Conservation (phyloP, 192 early-diverging fungal genomes). For the Backusella circina region DNA sequence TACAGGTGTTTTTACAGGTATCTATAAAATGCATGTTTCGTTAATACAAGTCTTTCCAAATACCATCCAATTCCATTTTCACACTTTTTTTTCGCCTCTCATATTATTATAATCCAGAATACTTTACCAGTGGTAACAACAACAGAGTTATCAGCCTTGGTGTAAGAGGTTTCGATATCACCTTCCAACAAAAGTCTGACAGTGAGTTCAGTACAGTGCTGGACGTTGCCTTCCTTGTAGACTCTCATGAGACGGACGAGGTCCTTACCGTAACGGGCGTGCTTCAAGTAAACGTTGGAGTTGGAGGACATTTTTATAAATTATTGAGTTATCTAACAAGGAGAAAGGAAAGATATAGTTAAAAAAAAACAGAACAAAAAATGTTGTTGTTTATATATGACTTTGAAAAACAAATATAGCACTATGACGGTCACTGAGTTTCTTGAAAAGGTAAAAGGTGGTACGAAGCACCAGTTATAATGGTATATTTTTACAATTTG, state of each 20-base stretch:
- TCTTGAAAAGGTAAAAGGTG: neutral
- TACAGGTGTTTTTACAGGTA: constrained; percentile 75
- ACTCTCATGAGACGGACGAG: constrained; percentile 71
- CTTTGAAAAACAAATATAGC: neutral
- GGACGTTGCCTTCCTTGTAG: constrained; percentile 54
- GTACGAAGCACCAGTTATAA: neutral
- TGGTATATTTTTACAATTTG: neutral
- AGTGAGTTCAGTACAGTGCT: constrained; percentile 69
- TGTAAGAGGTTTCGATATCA: constrained; percentile 59
- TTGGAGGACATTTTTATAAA: constrained; percentile 10
- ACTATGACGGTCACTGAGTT: neutral
- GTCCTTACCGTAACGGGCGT: constrained; percentile 73
- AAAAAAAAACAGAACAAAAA: neutral
- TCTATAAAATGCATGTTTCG: constrained; percentile 36
- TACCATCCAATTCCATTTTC: neutral
- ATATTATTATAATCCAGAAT: neutral
- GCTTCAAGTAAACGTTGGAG: constrained; percentile 39
- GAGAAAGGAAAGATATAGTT: neutral
- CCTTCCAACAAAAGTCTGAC: constrained; percentile 57
- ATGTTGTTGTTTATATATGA: neutral
- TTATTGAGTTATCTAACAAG: neutral
- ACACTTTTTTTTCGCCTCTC: no score
- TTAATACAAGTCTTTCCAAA: no score
- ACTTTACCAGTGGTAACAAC: constrained; percentile 61
- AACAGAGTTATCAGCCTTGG: constrained; percentile 73